Evolutionary conservation across 2,329 filamentous ascomycete genomes (phyloP), one percentile per base, ranked within the genome.

Genomic region (Talaromyces sp.): DNA sequence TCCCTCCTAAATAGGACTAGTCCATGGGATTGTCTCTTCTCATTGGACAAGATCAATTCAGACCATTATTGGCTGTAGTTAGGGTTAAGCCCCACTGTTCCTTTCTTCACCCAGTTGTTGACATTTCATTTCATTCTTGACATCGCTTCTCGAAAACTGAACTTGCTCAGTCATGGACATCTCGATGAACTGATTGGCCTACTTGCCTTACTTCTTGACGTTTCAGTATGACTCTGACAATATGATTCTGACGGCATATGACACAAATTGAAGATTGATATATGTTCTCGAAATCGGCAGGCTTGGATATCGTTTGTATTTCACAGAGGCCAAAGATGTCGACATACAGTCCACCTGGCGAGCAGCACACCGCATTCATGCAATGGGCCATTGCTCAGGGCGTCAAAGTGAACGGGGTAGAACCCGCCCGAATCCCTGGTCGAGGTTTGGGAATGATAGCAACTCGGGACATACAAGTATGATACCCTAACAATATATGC

Each of bases 361-460:
- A 75, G 60, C 66, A 75, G 27, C 78, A 80, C 67, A 78, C 85
- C 29, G 78, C 81, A 8, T 90, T 96, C 67, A 81, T 89, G 2
- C 72, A 83, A 66, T 96, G 92, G 91, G 89, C 90, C 1, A 75
- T 82, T 51, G 77, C 79, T 1, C 83, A 87, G 65, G 91, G 90
- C 15, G 84, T 96, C 31, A 77, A 83, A 40, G 85, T 92, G 69
- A 83, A 89, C 70, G 88, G 88, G 31, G 86, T 96, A 58, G 81
- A 81, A 2, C 88, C 92, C 5, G 84, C 87, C 47, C 81, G 81
- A 45, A 88, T 96, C 17, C 85, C 88, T 5, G 90, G 88, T 1
- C 84, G 90, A 63, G 93, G 93, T 31, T 85, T 95, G 62, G 93
- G 93, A 56, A 88, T 97, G 65, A 83, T 93, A 60, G 89, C 92